Evolutionary conservation across 192 early-diverging fungal species (phyloP).

Genomic region (Chytriomyces sp.): DNA sequence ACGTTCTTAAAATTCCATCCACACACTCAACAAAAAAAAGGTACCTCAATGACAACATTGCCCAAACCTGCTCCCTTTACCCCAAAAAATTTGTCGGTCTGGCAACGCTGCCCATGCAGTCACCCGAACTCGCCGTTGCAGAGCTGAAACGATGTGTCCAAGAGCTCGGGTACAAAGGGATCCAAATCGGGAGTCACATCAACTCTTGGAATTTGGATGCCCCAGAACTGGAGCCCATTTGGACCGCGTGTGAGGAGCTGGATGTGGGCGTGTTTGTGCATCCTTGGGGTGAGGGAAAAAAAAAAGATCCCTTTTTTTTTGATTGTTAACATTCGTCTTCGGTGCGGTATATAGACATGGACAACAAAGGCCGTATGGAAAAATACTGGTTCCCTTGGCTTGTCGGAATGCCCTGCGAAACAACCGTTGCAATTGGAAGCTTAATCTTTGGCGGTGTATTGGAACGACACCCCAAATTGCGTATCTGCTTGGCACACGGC

Average conservation of each 20-base stretch:
- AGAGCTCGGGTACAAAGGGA: slow-evolving; percentile 65
- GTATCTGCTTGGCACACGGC: slow-evolving; percentile 70
- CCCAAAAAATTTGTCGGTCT: slow-evolving; percentile 67
- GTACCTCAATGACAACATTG: slow-evolving; percentile 50
- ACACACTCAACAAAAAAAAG: slow-evolving; percentile 49
- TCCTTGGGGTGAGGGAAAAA: slow-evolving; percentile 68
- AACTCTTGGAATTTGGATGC: slow-evolving; percentile 75
- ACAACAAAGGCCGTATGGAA: slow-evolving; percentile 58
- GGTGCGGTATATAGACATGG: background rate
- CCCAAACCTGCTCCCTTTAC: slow-evolving; percentile 62
- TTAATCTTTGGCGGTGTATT: slow-evolving; percentile 71
- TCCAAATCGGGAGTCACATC: slow-evolving; percentile 56
- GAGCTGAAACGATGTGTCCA: slow-evolving; percentile 68
- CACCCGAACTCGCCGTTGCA: slow-evolving; percentile 65
- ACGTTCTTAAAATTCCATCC: background rate
- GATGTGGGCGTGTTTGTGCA: slow-evolving; percentile 68
- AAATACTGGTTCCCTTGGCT: slow-evolving; percentile 77
- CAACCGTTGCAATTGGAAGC: slow-evolving; percentile 69
- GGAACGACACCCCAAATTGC: slow-evolving; percentile 65
- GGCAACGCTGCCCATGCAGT: slow-evolving; percentile 73
- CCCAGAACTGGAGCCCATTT: slow-evolving; percentile 67
- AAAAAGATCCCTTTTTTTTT: slow-evolving; percentile 36
- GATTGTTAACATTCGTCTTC: background rate
- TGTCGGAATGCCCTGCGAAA: slow-evolving; percentile 70
- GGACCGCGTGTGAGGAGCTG: slow-evolving; percentile 70